phyloP scores from a whole-genome alignment of 2,329 filamentous ascomycete species.

The Arthrobotrys megalospora region DNA sequence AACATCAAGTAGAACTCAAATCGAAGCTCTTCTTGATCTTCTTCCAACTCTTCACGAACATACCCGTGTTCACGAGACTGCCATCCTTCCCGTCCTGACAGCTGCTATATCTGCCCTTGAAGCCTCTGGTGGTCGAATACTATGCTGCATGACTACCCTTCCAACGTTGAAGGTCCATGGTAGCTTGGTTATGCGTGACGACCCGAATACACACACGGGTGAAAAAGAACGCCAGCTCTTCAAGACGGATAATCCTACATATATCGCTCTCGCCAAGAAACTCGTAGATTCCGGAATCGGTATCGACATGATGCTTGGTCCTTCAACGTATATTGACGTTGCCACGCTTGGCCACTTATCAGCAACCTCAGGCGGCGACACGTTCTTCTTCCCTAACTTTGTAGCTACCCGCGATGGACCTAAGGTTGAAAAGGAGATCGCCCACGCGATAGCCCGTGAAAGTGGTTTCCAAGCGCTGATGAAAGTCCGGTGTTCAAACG shows the following conservation, averaged over 20 bases:
- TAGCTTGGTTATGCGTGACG: slow-evolving; percentile 85
- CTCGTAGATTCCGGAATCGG: slow-evolving; percentile 90
- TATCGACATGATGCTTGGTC: slow-evolving; percentile 93
- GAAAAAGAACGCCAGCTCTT: slow-evolving; percentile 94
- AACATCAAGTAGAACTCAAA: slow-evolving; percentile 66
- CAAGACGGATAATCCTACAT: slow-evolving; percentile 88
- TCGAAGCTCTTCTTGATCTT: slow-evolving; percentile 85
- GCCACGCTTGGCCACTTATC: slow-evolving; percentile 79
- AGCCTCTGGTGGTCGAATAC: slow-evolving; percentile 89
- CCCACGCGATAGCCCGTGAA: slow-evolving; percentile 87
- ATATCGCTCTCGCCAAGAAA: slow-evolving; percentile 87
- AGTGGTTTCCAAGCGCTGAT: slow-evolving; percentile 96
- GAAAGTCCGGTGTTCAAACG: slow-evolving; percentile 98
- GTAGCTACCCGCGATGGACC: slow-evolving; percentile 86
- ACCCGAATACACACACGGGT: slow-evolving; percentile 85
- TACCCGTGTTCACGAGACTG: slow-evolving; percentile 91
- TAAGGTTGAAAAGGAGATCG: slow-evolving; percentile 87
- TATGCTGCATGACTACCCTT: slow-evolving; percentile 88
- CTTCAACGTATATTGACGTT: slow-evolving; percentile 74
- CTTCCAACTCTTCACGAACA: slow-evolving; percentile 88
- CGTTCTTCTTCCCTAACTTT: slow-evolving; percentile 98
- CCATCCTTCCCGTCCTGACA: slow-evolving; percentile 85
- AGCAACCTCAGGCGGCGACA: slow-evolving; percentile 91
- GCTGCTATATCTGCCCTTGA: slow-evolving; percentile 87
- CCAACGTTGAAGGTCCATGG: slow-evolving; percentile 89